These are phyloP conservation scores for Pezicula carpinea DNA, from an alignment of 2,329 filamentous ascomycete species.

Conservation along the genomic window DNA sequence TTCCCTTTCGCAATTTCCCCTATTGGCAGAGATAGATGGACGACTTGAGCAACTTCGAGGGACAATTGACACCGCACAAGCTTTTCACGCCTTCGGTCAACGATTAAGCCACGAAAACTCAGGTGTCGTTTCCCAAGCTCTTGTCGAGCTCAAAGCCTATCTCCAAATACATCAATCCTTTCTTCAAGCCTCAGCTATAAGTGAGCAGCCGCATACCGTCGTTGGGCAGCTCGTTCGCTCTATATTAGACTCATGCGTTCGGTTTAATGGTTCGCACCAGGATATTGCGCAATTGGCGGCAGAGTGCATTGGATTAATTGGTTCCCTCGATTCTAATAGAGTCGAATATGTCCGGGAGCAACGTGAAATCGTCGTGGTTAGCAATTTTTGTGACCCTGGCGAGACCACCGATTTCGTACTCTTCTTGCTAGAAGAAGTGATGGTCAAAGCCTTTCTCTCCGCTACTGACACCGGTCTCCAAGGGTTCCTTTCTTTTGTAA, in stretches of 20 bases:
- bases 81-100: constrained; percentile 66
- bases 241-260: constrained; percentile 79
- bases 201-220: constrained; percentile 76
- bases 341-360: constrained; percentile 76
- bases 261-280: constrained; percentile 64
- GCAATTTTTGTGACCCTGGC: constrained; percentile 74
- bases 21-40: constrained; percentile 63
- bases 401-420: constrained; percentile 85
- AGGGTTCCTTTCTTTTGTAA: constrained; percentile 87
- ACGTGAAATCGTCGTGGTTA: constrained; percentile 77
- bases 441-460: constrained; percentile 89
- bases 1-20: constrained; percentile 65
- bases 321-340: constrained; percentile 86
- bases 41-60: constrained; percentile 61
- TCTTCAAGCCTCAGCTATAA: constrained; percentile 73
- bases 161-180: constrained; percentile 70
- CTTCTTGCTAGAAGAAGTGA: constrained; percentile 77
- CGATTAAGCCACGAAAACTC: constrained; percentile 80
- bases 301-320: constrained; percentile 80
- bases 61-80: constrained; percentile 60
- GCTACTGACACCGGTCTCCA: constrained; percentile 83
- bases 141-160: constrained; percentile 72
- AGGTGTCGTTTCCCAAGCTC: constrained; percentile 76
- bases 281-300: constrained; percentile 71
- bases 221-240: constrained; percentile 69